Evolutionary conservation across 257 asterid genomes (phyloP), one percentile per base, ranked within the genome.

Genomic region (Lavandula angustifolia): DNA sequence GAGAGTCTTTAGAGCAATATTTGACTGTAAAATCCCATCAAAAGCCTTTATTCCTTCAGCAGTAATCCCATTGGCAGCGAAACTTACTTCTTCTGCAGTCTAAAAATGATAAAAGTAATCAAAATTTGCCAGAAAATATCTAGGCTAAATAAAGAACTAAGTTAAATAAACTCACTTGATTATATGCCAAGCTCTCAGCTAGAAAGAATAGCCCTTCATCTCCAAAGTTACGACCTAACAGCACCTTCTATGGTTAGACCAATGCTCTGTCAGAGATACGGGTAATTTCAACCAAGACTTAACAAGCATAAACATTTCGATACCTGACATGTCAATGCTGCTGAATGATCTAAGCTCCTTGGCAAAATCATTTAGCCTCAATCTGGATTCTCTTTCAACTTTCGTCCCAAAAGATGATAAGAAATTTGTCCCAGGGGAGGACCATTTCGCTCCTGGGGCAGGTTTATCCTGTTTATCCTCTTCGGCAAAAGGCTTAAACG

Each of bases 11-110:
- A 94, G 85, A 48, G 87, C 77, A 64, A 81, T 40, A 58, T 90
- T 94, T 70, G 96, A 87, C 74, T 90, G 99, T 81, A 94, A 76
- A 69, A 94, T 67, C 74, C 97, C 95, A 70, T 94, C 99, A 60
- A 94, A 86, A 22, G 97, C 96, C 86, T 86, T 94, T 69, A 94
- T 68, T 56, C 99, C 97, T 55, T 83, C 87, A 16, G 97, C 88
- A 72, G 99, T 90, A 55, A 94, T 79, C 78, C 92, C 97, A 77
- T 84, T 94, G 53, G 94, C 89, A 73, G 97, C 92, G 72, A 94
- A 90, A 71, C 73, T 84, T 71, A 94, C 99, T 76, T 94, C 99
- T 81, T 90, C 95, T 51, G 88, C 97, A 74, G 83, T 86, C 99
- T 90, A 86, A 66, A 69, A 77, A 71, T 65, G 17, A 60, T 16